These are phyloP conservation scores for Triticum urartu DNA, from an alignment of 176 grass and related monocot genomes.

Conservation along the genomic window DNA sequence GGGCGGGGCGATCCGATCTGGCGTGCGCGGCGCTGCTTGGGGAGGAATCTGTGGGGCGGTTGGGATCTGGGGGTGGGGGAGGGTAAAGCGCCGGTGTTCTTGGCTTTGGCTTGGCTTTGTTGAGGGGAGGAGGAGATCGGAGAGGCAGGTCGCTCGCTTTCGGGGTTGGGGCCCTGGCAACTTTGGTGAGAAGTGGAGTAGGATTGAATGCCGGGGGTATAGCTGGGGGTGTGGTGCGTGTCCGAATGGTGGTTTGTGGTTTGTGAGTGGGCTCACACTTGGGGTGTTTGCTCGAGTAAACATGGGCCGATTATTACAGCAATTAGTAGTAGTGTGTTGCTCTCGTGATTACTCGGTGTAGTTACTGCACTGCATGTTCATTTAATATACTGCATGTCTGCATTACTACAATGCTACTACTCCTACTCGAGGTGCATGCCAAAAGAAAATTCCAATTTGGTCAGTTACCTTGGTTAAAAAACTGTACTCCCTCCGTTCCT, in stretches of 20 bases:
- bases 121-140: too few relatives aligned
- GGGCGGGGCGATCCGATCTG: neutral
- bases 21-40: neutral
- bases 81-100: neutral
- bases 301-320: neutral
- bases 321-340: neutral
- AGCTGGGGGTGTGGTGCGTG: neutral
- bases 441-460: too few relatives aligned
- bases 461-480: too few relatives aligned
- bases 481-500: too few relatives aligned
- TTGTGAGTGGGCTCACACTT: neutral
- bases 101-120: conserved; percentile 12
- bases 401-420: neutral
- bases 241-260: neutral
- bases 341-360: neutral
- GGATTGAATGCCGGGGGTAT: neutral
- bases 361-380: neutral
- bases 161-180: neutral
- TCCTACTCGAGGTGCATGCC: too few relatives aligned
- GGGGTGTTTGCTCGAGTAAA: neutral
- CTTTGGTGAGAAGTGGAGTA: conserved; percentile 32
- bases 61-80: neutral
- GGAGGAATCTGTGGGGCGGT: neutral
- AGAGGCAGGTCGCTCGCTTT: conserved; percentile 19
- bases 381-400: neutral